These are phyloP conservation scores for Xylogone sp. DNA, from an alignment of 2,329 filamentous ascomycete genomes.

Conservation along the genomic window DNA sequence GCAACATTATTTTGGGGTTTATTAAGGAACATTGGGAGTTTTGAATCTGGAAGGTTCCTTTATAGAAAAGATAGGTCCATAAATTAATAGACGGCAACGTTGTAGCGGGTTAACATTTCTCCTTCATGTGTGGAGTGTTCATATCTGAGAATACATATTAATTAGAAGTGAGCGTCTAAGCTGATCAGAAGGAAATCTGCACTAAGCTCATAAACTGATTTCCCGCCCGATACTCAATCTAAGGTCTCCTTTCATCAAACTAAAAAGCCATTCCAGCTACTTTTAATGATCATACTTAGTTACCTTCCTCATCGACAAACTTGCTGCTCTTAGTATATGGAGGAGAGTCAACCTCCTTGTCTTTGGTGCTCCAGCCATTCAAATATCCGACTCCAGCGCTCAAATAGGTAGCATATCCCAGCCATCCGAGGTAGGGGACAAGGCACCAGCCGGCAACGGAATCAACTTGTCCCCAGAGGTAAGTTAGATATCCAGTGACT, in stretches of 20 bases:
- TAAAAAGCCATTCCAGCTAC: too few species aligned
- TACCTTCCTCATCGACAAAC: conserved; percentile 27
- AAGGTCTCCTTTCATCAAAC: too few species aligned
- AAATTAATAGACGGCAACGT: not conserved
- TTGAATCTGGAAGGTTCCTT: too few species aligned
- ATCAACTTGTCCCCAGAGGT: conserved; percentile 74
- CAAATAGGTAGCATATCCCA: conserved; percentile 84
- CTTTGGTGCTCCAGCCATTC: conserved; percentile 61
- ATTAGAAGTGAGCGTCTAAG: too few species aligned
- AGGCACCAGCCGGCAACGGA: conserved; percentile 68
- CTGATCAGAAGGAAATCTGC: too few species aligned
- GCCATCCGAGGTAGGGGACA: conserved; percentile 80
- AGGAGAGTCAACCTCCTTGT: conserved; percentile 24
- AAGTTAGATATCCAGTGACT: conserved; percentile 68
- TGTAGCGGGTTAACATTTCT: not conserved
- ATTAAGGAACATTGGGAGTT: too few species aligned
- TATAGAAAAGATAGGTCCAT: too few species aligned
- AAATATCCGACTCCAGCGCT: conserved; percentile 65
- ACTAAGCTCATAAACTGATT: too few species aligned
- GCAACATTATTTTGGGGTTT: too few species aligned
- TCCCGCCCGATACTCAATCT: too few species aligned
- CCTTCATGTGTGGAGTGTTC: too few species aligned
- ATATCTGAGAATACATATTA: too few species aligned
- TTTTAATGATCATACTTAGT: conserved; percentile 7
- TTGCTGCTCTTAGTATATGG: conserved; percentile 21